Base-by-base conservation (phyloP, 2,329 filamentous ascomycete genomes). In the Teratosphaeria destructans region DNA sequence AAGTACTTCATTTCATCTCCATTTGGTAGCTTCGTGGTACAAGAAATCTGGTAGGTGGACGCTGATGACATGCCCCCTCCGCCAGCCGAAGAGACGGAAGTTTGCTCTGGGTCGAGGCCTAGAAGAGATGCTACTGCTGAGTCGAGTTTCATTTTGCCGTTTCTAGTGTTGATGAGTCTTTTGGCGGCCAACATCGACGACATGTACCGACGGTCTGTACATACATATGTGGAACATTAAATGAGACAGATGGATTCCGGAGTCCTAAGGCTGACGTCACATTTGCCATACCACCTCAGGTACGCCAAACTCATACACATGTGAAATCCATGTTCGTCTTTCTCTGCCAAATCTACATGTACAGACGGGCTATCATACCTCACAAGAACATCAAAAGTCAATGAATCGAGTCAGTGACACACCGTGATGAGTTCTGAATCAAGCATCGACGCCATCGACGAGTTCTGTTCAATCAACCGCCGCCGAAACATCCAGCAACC, bases 21-120 rank as follows among this genome's bases (percentile, higher is more conserved):
- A 65, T 83, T 75, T 16, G 72, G 64, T 3, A 75, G 68, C 57
- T 71, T 75, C 5, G 75, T 75, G 4, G 74, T 76, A 23, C 23
- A 23, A 23, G 23, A 2, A 53, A 84, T 77, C 70, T 85, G 88
- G 60, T 81, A 86, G 0, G 87, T 89, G 0, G 84, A 85, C 1
- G 87, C 79, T 63, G 76, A 78, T 59, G 76, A 78, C 60, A 88
- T 88, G 52, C 85, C 85, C 1, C 86, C 87, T 55, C 85, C 82
- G 59, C 86, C 87, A 62, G 86, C 81, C 3, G 82, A 76, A 1
- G 79, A 75, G 12, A 90, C 80, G 52, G 75, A 81, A 34, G 85
- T 81, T 27, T 72, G 74, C 16, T 74, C 73, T 0, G 81, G 73
- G 59, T 87, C 79, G 5, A 90, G 78, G 5, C 76, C 74, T 3